phyloP scores from a whole-genome alignment of 1,139 yeast genomes.

The Kodamaea plutei region DNA sequence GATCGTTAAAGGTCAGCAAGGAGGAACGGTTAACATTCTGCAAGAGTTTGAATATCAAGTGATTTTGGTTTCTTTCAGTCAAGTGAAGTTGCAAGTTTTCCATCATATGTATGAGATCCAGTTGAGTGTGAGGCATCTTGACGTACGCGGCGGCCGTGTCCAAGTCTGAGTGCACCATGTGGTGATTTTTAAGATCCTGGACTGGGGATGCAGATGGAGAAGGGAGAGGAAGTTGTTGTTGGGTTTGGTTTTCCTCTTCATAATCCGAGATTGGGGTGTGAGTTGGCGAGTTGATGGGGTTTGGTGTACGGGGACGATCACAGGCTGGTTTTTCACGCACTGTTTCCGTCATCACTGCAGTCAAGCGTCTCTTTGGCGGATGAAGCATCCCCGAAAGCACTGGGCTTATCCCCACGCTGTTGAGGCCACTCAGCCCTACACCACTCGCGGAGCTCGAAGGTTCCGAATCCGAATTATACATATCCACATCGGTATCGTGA shows the following conservation, averaged over 20 bases:
- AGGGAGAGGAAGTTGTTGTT: constrained; percentile 53
- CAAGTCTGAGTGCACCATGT: background rate
- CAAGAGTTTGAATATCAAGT: constrained; percentile 58
- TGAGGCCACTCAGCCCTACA: background rate
- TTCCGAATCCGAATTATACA: constrained; percentile 37
- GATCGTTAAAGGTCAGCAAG: constrained; percentile 60
- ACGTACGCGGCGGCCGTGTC: constrained; percentile 20
- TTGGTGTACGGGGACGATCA: constrained; percentile 28
- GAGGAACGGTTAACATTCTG: constrained; percentile 64
- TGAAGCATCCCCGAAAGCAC: constrained; percentile 17
- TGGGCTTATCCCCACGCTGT: background rate
- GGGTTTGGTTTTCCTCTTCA: constrained; percentile 17
- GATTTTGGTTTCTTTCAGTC: constrained; percentile 36
- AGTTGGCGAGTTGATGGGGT: constrained; percentile 29
- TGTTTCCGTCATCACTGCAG: constrained; percentile 5
- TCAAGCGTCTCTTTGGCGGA: constrained; percentile 41
- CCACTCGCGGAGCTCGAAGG: constrained; percentile 5
- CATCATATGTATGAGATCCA: constrained; percentile 37
- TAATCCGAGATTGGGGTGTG: constrained; percentile 38
- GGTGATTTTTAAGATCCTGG: constrained; percentile 24
- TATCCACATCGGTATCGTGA: constrained; percentile 28
- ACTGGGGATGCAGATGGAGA: constrained; percentile 70
- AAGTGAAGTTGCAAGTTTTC: constrained; percentile 32
- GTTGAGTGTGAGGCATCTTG: constrained; percentile 35
- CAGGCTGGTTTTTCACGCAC: background rate